Conservation (phyloP, 2,329 filamentous ascomycete genomes). For the Xylariaceae sp. region DNA sequence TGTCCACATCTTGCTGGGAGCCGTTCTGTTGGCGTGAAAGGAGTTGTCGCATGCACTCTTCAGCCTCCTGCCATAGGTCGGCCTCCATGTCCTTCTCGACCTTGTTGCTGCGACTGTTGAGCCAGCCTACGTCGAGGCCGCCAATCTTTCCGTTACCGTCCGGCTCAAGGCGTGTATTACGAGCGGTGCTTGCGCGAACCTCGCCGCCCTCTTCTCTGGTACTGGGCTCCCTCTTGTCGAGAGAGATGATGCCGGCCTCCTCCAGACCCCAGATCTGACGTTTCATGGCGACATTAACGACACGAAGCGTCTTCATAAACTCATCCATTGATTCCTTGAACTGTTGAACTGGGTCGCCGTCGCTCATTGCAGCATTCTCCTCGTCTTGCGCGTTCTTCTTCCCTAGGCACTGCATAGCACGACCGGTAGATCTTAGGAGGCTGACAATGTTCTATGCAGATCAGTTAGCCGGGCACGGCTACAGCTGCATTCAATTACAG, state of each 20-base stretch:
- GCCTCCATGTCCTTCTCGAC: constrained; percentile 79
- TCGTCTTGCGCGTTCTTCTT: constrained; percentile 36
- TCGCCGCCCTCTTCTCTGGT: constrained; percentile 26
- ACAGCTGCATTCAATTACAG: no score
- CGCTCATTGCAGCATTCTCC: constrained; percentile 31
- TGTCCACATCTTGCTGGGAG: background rate
- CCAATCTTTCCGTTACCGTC: constrained; percentile 52
- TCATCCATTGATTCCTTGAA: constrained; percentile 57
- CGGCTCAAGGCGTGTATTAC: constrained; percentile 44
- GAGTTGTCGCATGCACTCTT: constrained; percentile 20
- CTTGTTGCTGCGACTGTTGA: constrained; percentile 79
- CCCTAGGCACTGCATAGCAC: constrained; percentile 59
- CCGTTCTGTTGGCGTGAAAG: constrained; percentile 13
- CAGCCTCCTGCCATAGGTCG: constrained; percentile 59
- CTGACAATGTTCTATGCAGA: constrained; percentile 34
- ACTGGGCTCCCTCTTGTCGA: constrained; percentile 31
- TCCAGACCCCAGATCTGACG: constrained; percentile 74
- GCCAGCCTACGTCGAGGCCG: constrained; percentile 74
- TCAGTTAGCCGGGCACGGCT: constrained; percentile 24
- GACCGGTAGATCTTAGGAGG: constrained; percentile 54
- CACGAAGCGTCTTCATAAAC: constrained; percentile 69
- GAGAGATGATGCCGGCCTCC: constrained; percentile 68
- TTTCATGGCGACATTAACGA: constrained; percentile 67
- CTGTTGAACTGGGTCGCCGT: constrained; percentile 47
- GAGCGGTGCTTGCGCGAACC: constrained; percentile 17